phyloP scores from a whole-genome alignment of 495 filamentous ascomycete species.

The Penicillium arizonense region DNA sequence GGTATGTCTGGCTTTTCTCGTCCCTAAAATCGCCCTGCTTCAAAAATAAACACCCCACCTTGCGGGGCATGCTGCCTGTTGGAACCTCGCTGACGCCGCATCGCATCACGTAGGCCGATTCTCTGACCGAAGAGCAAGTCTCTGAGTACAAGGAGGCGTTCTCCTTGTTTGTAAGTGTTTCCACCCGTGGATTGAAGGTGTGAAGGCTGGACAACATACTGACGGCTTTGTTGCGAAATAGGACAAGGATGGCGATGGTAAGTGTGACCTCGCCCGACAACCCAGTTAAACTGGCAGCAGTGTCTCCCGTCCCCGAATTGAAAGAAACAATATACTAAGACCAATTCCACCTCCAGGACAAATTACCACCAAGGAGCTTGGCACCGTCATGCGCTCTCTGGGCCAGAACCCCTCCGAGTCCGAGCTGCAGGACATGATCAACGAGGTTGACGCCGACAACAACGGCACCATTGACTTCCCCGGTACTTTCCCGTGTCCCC shows the following conservation, averaged over 20 bases:
- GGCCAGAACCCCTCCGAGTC: conserved; percentile 99
- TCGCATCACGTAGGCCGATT: conserved; percentile 65
- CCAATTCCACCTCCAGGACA: conserved; percentile 60
- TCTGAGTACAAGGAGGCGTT: conserved; percentile 99
- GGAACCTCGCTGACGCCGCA: conserved; percentile 26
- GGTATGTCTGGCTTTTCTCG: conserved; percentile 21
- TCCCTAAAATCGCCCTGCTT: conserved; percentile 4
- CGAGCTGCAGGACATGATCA: conserved; percentile 99
- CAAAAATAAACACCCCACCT: conserved; percentile 27
- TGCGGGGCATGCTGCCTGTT: conserved; percentile 36
- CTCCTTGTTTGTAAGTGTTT: conserved; percentile 91
- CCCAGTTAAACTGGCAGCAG: neutral
- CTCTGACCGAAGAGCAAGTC: conserved; percentile 98
- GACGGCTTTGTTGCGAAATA: conserved; percentile 39
- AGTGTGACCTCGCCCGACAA: conserved; percentile 45
- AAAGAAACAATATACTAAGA: neutral
- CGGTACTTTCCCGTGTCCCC: conserved; percentile 51
- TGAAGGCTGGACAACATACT: conserved; percentile 2
- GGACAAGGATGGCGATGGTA: conserved; percentile 99
- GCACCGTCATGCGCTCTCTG: conserved; percentile 99
- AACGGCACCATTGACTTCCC: conserved; percentile 99
- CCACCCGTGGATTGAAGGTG: conserved; percentile 11
- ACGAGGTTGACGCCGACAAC: conserved; percentile 99
- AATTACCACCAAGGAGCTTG: conserved; percentile 99
- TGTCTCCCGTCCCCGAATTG: neutral